These are phyloP conservation scores for Solanum chacoense DNA, from an alignment of 305 asterid genomes.

Conservation along the genomic window DNA sequence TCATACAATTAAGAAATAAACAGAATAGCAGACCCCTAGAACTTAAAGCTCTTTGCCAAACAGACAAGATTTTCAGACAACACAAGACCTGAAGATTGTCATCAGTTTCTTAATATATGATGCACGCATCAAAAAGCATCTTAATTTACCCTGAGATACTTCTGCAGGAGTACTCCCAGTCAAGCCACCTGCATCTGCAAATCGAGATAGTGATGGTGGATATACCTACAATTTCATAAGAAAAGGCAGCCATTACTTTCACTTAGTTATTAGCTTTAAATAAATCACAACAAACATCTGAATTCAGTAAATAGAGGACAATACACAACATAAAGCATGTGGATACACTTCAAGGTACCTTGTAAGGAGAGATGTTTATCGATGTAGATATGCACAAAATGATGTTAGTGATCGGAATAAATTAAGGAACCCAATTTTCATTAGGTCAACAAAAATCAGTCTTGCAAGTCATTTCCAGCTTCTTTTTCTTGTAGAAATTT, in stretches of 20 bases:
- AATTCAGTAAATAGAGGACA: background rate
- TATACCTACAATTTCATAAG: conserved; percentile 51
- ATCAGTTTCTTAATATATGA: conserved; percentile 4
- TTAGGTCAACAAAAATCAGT: background rate
- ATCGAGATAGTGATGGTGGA: conserved; percentile 70
- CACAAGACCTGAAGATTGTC: background rate
- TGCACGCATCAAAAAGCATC: background rate
- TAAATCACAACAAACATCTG: background rate
- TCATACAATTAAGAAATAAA: background rate
- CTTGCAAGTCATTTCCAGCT: background rate
- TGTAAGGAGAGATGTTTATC: background rate
- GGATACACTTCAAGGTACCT: background rate
- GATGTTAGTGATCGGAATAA: background rate
- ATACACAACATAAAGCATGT: background rate
- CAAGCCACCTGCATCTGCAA: conserved; percentile 79
- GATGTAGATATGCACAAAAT: background rate
- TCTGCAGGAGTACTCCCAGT: conserved; percentile 74
- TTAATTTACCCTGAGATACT: conserved; percentile 62
- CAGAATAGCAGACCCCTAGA: background rate
- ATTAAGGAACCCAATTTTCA: background rate
- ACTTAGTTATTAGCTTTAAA: background rate
- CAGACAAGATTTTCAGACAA: conserved; percentile 4
- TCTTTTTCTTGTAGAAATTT: background rate
- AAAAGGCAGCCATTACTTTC: background rate
- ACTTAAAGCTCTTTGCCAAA: background rate